Evolutionary conservation across 495 filamentous ascomycete species (phyloP).

Genomic region (Penicillium cataractarum): DNA sequence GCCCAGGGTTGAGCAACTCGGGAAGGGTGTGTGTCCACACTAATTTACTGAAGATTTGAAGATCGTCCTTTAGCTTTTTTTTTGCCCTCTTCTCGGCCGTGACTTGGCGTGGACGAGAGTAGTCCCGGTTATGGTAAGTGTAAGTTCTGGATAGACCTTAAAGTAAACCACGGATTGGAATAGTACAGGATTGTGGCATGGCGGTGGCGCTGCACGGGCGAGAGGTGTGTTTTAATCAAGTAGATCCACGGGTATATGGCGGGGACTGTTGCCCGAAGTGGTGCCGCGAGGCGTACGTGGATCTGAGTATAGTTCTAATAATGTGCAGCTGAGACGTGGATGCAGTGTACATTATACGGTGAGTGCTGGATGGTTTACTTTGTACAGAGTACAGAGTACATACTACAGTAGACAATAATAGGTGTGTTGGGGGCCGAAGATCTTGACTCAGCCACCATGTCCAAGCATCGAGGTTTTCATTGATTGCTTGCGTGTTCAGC

Average conservation of each 20-base stretch:
- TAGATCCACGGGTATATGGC: background rate
- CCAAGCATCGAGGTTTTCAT: background rate
- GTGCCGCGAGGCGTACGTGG: background rate
- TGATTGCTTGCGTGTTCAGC: background rate
- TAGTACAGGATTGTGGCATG: background rate
- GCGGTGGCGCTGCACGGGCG: background rate
- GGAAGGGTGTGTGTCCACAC: slow-evolving; percentile 12
- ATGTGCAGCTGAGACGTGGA: background rate
- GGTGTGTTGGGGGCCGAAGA: background rate
- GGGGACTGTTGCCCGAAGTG: background rate
- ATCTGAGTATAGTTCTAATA: background rate
- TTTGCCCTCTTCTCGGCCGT: background rate
- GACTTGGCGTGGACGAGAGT: background rate
- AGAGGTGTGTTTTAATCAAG: background rate
- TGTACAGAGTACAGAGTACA: background rate
- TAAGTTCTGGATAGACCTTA: background rate
- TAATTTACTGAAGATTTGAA: slow-evolving; percentile 7
- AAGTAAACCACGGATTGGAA: background rate
- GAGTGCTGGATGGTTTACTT: background rate
- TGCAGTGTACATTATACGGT: background rate
- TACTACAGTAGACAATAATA: too few relatives aligned
- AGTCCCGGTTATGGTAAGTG: background rate
- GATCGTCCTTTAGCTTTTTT: slow-evolving; percentile 4
- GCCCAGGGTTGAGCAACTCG: slow-evolving; percentile 2
- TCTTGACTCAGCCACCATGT: background rate